Evolutionary conservation across 2,329 filamentous ascomycete genomes (phyloP), one percentile per base, ranked within the genome.

Genomic region (Stagonosporopsis chrysanthemi): DNA sequence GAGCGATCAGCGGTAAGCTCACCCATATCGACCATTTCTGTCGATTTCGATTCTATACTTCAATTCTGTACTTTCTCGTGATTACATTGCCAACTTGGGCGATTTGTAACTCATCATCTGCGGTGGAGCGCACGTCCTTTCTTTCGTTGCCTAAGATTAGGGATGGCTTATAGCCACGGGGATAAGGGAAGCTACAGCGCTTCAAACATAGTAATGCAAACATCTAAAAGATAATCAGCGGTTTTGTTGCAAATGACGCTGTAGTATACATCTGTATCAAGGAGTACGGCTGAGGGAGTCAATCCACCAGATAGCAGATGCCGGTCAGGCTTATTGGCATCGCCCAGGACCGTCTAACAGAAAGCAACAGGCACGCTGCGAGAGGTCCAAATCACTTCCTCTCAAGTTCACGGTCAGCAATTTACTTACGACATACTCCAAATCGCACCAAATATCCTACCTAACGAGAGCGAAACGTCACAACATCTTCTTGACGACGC

Each of bases 131-230:
- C 7, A 14, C n/a, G 28, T 41, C 35, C 15, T 48, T 57, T 28
- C 19, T 52, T 52, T 52, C 42, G 19, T 38, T 51, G 7, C 4
- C 43, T n/a, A 52, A 57, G 54, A 52, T 33, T 57, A 52, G 48
- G 54, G 54, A 52, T 17, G 47, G 47, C 53, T 36, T 36, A 51
- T 46, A 51, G 45, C 45, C 45, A 36, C 42, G 26, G n/a, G 28
- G 23, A 38, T 6, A 41, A 33, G 19, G 24, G 41, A 51, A 36
- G 53, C 53, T 3, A 31, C 12, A 24, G n/a, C 15, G 53, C 46
- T 51, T 51, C 41, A 43, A 22, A 41, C 6, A 51, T 56, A 56
- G 53, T 56, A 56, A 56, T 56, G 41, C 42, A 51, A 56, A 50
- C 22, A 6, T 23, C 14, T 14, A 52, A 52, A 41, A 39, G 7